Percentiles rank a stretch among this genome's conserved stretches.
These are phyloP conservation scores for Tuber borchii DNA, from an alignment of 495 filamentous ascomycete genomes.

Conservation along the genomic window DNA sequence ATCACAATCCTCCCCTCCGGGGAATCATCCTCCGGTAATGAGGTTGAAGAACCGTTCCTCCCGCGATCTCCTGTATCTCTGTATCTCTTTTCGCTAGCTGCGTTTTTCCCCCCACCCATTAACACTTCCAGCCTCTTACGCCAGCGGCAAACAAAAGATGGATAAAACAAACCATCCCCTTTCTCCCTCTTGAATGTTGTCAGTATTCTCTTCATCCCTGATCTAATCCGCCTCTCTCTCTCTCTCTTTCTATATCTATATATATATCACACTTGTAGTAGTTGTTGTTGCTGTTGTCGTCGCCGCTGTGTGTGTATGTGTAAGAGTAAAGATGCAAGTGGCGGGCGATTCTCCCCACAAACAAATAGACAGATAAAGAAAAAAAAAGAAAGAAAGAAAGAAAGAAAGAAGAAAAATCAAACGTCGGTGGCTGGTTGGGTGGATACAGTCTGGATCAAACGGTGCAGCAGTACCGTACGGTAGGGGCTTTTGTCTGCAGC, in stretches of 20 bases:
- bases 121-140: background rate
- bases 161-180: slow-evolving; percentile 24
- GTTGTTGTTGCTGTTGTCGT: slow-evolving; percentile 96
- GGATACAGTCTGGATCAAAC: background rate
- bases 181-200: slow-evolving; percentile 42
- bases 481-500: too few species aligned
- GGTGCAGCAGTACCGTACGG: too few species aligned
- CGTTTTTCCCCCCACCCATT: background rate
- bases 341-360: background rate
- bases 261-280: slow-evolving; percentile 62
- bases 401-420: background rate
- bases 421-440: background rate
- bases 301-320: slow-evolving; percentile 82
- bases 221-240: background rate
- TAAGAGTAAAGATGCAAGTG: slow-evolving; percentile 50
- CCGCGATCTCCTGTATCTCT: slow-evolving; percentile 36
- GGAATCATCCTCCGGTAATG: slow-evolving; percentile 45
- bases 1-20: slow-evolving; percentile 48
- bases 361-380: background rate
- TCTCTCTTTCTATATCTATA: background rate
- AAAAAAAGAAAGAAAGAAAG: background rate
- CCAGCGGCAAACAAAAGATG: background rate
- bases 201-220: slow-evolving; percentile 47
- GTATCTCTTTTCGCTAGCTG: slow-evolving; percentile 14
- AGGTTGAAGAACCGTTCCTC: slow-evolving; percentile 5